phyloP scores from a whole-genome alignment of 2,329 filamentous ascomycete genomes.

The Colletotrichum endophyticum region DNA sequence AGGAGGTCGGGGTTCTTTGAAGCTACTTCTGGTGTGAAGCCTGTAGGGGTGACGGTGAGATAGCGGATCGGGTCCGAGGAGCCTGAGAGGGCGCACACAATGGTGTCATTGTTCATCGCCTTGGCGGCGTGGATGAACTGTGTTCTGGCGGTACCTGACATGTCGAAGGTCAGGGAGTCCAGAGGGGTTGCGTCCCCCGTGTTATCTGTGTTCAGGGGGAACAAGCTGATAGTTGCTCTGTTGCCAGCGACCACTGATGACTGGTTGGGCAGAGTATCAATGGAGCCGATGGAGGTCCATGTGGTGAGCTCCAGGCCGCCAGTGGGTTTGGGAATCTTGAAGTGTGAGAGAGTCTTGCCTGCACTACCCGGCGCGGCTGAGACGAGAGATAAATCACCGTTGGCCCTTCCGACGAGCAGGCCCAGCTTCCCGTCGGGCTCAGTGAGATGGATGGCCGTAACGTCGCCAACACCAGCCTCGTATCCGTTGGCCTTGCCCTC shows the following conservation, averaged over 20 bases:
- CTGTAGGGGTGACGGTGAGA: slow-evolving; percentile 50
- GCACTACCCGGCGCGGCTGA: slow-evolving; percentile 39
- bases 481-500: slow-evolving; percentile 45
- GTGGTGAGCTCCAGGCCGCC: slow-evolving; percentile 32
- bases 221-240: slow-evolving; percentile 19
- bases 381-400: slow-evolving; percentile 51
- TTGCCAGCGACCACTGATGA: slow-evolving; percentile 18
- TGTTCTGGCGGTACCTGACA: slow-evolving; percentile 19
- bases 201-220: slow-evolving; percentile 7
- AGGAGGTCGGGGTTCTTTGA: slow-evolving; percentile 34
- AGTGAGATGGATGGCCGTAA: slow-evolving; percentile 51
- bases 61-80: slow-evolving; percentile 47
- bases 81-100: slow-evolving; percentile 52
- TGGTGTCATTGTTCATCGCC: slow-evolving; percentile 48
- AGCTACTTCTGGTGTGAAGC: slow-evolving; percentile 40
- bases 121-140: slow-evolving; percentile 39
- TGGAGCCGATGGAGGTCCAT: slow-evolving; percentile 24
- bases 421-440: slow-evolving; percentile 35
- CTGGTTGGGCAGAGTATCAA: slow-evolving; percentile 14
- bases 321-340: slow-evolving; percentile 28
- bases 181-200: background rate
- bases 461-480: slow-evolving; percentile 51
- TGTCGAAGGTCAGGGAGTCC: slow-evolving; percentile 12
- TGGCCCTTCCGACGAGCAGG: slow-evolving; percentile 53
- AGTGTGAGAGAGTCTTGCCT: slow-evolving; percentile 27